Percentiles rank a stretch among this genome's conserved stretches.
These are phyloP conservation scores for Irpex rosettiformis DNA, from an alignment of 1,284 basidiomycete genomes.

Conservation along the genomic window DNA sequence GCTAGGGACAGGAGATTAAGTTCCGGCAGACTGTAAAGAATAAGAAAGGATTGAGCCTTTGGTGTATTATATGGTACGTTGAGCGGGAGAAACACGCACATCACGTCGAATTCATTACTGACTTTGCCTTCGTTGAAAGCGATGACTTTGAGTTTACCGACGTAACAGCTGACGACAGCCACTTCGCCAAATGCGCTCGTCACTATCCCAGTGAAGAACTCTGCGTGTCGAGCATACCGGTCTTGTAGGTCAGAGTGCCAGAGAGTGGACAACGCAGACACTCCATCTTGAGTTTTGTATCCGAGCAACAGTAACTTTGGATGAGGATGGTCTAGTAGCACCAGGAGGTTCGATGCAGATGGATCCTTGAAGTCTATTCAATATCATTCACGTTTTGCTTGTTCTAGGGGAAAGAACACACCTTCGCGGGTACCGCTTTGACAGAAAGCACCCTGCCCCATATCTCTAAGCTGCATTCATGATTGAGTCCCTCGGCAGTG, in stretches of 20 bases:
- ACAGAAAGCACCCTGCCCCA: conserved; percentile 63
- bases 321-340: conserved; percentile 71
- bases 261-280: conserved; percentile 35
- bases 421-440: conserved; percentile 49
- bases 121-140: conserved; percentile 49
- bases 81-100: conserved; percentile 48
- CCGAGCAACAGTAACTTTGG: conserved; percentile 61
- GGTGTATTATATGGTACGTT: too few relatives aligned
- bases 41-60: too few relatives aligned
- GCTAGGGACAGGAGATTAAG: conserved; percentile 69
- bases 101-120: conserved; percentile 56
- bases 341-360: conserved; percentile 48
- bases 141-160: conserved; percentile 64
- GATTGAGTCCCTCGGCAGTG: conserved; percentile 49
- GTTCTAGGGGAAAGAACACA: too few relatives aligned
- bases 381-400: conserved; percentile 1
- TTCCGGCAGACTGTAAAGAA: conserved; percentile 63
- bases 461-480: conserved; percentile 55
- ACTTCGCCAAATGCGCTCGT: conserved; percentile 58
- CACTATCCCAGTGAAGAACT: conserved; percentile 64
- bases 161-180: conserved; percentile 63
- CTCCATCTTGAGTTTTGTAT: conserved; percentile 39
- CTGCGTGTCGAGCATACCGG: conserved; percentile 50
- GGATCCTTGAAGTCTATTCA: conserved; percentile 34
- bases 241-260: conserved; percentile 52